A percentile compares a stretch with the other conserved stretches of the same genome.
phyloP scores from a whole-genome alignment of 805 yeast genomes.

The Cyberlindnera xishuangbannaensis region DNA sequence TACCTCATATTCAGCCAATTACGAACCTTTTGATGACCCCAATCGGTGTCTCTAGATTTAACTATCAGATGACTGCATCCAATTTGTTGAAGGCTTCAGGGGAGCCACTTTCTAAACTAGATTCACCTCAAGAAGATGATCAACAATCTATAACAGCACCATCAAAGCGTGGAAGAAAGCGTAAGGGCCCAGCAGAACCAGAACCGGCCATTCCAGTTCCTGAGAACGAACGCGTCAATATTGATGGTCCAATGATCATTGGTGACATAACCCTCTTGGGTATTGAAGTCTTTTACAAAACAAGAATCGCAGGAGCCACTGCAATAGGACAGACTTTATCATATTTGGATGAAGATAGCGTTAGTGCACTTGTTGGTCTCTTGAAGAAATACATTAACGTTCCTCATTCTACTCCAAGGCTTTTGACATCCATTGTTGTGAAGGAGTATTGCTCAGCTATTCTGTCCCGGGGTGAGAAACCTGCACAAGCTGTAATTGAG shows the following conservation, averaged over 20 bases:
- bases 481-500: conserved; percentile 26
- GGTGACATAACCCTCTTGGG: conserved; percentile 92
- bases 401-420: conserved; percentile 66
- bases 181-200: conserved; percentile 31
- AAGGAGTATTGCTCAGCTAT: conserved; percentile 54
- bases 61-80: conserved; percentile 75
- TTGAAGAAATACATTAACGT: conserved; percentile 22
- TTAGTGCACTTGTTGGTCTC: conserved; percentile 33
- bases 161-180: conserved; percentile 39
- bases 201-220: conserved; percentile 40
- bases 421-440: conserved; percentile 61
- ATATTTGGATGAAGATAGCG: conserved; percentile 35
- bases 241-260: conserved; percentile 85
- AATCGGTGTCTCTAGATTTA: conserved; percentile 86
- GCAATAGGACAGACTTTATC: conserved; percentile 70
- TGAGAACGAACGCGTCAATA: conserved; percentile 65
- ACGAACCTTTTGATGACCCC: conserved; percentile 81
- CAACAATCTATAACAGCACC: conserved; percentile 11
- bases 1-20: conserved; percentile 52
- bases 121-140: conserved; percentile 12
- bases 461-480: conserved; percentile 10
- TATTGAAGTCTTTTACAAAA: conserved; percentile 61
- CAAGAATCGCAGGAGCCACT: conserved; percentile 68
- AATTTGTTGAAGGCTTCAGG: conserved; percentile 80
- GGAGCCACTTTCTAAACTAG: conserved; percentile 1